These are phyloP conservation scores for Fonsecaea erecta DNA, from an alignment of 2,329 filamentous ascomycete genomes.

Conservation along the genomic window DNA sequence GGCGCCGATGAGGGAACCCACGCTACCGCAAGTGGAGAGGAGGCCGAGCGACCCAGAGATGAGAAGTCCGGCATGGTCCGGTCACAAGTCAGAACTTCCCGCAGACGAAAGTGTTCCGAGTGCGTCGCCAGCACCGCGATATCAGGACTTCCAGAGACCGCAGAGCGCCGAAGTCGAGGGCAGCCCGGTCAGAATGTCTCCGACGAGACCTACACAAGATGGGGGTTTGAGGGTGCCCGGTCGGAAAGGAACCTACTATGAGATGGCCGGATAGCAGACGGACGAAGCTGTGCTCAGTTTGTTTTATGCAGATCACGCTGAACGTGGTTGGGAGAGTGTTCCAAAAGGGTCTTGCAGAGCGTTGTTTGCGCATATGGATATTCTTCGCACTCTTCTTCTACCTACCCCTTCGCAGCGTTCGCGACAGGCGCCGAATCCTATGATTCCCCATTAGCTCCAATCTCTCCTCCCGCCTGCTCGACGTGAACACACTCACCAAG, in stretches of 20 bases:
- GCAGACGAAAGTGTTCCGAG: constrained; percentile 26
- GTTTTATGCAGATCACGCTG: background rate
- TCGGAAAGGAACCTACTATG: constrained; percentile 30
- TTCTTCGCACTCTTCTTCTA: background rate
- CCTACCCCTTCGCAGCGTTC: constrained; percentile 13
- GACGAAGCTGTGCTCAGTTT: background rate
- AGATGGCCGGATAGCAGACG: constrained; percentile 27
- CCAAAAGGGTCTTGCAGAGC: background rate
- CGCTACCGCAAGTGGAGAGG: constrained; percentile 14
- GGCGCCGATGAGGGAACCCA: constrained; percentile 16
- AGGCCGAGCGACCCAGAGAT: constrained; percentile 20
- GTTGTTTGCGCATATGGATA: background rate
- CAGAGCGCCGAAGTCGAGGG: constrained; percentile 32
- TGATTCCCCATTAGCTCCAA: constrained; percentile 6
- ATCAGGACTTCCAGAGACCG: constrained; percentile 21
- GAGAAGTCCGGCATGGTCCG: constrained; percentile 32
- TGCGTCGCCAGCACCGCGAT: constrained; percentile 19
- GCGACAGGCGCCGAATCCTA: constrained; percentile 25
- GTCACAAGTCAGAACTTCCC: constrained; percentile 36
- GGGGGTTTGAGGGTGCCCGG: constrained; percentile 28
- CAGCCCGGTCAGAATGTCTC: constrained; percentile 23
- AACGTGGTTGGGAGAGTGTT: background rate
- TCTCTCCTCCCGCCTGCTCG: background rate
- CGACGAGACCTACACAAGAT: constrained; percentile 21
- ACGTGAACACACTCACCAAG: constrained; percentile 28